These are phyloP conservation scores for Phytophthora uliginosa DNA, from an alignment of 352 stramenopile species.

Conservation along the genomic window DNA sequence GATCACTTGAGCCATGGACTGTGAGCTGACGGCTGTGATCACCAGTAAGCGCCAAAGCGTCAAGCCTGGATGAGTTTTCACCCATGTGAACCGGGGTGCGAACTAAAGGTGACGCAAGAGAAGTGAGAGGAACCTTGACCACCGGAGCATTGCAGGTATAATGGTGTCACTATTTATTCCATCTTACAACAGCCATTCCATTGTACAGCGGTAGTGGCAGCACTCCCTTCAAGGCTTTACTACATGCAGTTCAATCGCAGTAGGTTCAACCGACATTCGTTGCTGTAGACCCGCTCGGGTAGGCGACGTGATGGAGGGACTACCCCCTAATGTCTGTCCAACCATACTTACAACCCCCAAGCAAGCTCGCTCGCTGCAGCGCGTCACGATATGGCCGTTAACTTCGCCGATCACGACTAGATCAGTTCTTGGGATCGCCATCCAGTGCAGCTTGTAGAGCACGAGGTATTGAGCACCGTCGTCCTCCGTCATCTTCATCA, in stretches of 20 bases:
- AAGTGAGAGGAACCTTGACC: background rate
- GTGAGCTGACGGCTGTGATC: background rate
- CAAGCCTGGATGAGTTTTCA: background rate
- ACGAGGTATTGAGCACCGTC: background rate
- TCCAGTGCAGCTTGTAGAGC: slow-evolving; percentile 10
- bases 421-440: slow-evolving; percentile 17
- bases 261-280: background rate
- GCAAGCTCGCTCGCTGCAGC: slow-evolving; percentile 7
- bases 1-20: background rate
- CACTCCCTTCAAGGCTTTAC: too few species aligned
- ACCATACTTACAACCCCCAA: slow-evolving; percentile 12
- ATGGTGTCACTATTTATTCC: too few species aligned
- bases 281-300: background rate
- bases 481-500: slow-evolving; percentile 15
- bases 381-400: background rate
- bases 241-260: too few species aligned
- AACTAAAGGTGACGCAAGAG: background rate
- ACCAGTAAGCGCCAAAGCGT: background rate
- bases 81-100: background rate
- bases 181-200: background rate
- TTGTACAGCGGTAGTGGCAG: background rate
- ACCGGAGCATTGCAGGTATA: background rate
- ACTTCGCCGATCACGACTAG: slow-evolving; percentile 10
- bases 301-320: background rate
- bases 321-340: slow-evolving; percentile 5